These are phyloP conservation scores for Hyaloscypha finlandica DNA, from an alignment of 495 filamentous ascomycete species.

Conservation along the genomic window DNA sequence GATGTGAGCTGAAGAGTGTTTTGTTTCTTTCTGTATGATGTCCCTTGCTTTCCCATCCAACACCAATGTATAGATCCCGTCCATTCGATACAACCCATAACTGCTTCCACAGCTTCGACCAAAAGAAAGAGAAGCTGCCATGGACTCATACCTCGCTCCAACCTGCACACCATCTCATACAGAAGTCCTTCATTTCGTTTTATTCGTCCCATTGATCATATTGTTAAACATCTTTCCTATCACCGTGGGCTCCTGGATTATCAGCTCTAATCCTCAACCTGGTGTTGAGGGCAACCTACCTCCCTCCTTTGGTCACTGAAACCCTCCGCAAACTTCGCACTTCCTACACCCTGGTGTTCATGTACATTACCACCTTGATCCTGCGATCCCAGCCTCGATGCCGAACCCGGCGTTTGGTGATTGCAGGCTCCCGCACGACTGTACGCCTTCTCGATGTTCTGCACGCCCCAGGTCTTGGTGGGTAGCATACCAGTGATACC, in stretches of 20 bases:
- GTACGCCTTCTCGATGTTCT: constrained; percentile 38
- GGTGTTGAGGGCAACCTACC: constrained; percentile 20
- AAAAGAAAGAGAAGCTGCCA: neutral
- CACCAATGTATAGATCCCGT: neutral
- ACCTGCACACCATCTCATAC: constrained; percentile 7
- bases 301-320: constrained; percentile 33
- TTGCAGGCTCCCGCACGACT: constrained; percentile 34
- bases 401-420: constrained; percentile 33
- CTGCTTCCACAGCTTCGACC: constrained; percentile 35
- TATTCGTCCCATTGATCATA: constrained; percentile 23
- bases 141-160: neutral
- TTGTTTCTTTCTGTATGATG: neutral
- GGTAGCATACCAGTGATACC: constrained; percentile 1
- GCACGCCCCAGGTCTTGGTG: constrained; percentile 27
- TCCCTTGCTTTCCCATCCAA: neutral
- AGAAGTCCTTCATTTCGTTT: constrained; percentile 34
- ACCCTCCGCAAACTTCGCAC: constrained; percentile 25
- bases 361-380: constrained; percentile 22
- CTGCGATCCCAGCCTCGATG: constrained; percentile 26
- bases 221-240: constrained; percentile 24
- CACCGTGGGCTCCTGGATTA: constrained; percentile 6
- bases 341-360: constrained; percentile 31
- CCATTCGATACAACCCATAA: constrained; percentile 29
- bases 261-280: neutral
- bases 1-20: neutral